A percentile compares a stretch with the other conserved stretches of the same genome.
Conservation (phyloP, 805 yeast species). For the Saccharomycopsis sp. region DNA sequence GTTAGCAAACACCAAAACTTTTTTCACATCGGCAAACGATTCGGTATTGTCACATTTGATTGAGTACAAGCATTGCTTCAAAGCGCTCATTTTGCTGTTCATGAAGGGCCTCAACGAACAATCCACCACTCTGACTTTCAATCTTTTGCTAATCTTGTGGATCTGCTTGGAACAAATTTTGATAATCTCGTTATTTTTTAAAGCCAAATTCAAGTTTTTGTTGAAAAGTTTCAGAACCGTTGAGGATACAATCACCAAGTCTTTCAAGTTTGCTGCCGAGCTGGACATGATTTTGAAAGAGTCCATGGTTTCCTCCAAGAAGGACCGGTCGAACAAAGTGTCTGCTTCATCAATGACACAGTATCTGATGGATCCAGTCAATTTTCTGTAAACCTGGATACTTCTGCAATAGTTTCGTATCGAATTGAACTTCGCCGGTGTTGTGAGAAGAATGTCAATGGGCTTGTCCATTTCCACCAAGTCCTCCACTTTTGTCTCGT, state of each 20-base stretch:
- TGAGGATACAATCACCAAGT: conserved; percentile 76
- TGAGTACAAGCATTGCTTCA: conserved; percentile 83
- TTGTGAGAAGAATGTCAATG: conserved; percentile 73
- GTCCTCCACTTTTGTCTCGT: conserved; percentile 10
- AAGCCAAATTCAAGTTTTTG: conserved; percentile 46
- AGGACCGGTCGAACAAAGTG: conserved; percentile 19
- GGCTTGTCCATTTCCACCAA: conserved; percentile 27
- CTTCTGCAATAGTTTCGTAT: conserved; percentile 25
- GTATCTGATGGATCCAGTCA: conserved; percentile 33
- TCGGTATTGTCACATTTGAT: conserved; percentile 80
- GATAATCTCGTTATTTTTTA: conserved; percentile 44
- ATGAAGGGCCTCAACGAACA: conserved; percentile 71
- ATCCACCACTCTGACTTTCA: conserved; percentile 67
- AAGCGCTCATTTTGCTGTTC: conserved; percentile 74
- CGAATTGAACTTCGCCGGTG: conserved; percentile 63
- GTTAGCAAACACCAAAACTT: conserved; percentile 81
- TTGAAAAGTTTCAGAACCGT: conserved; percentile 79
- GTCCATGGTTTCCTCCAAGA: conserved; percentile 29
- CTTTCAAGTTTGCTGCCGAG: conserved; percentile 35
- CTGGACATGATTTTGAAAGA: conserved; percentile 44
- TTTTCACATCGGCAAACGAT: conserved; percentile 52
- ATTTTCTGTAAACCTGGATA: conserved; percentile 28
- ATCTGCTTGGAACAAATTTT: conserved; percentile 71
- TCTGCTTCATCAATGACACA: conserved; percentile 91
- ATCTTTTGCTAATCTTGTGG: conserved; percentile 73